These are phyloP conservation scores for Xylaria telfairii DNA, from an alignment of 495 filamentous ascomycete species.

Conservation along the genomic window DNA sequence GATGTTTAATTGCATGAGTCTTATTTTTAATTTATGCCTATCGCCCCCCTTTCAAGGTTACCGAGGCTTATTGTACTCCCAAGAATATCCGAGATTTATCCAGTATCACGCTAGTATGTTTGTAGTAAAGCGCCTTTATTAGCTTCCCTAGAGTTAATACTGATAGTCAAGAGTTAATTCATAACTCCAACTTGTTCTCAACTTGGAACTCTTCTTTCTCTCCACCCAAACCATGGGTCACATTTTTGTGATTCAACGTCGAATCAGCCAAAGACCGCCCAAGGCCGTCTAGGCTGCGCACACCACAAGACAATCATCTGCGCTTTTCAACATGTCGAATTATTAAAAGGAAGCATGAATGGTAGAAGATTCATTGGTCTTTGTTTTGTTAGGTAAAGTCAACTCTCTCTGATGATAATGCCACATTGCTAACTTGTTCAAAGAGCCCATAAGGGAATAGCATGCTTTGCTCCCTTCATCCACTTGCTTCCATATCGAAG, in stretches of 20 bases:
- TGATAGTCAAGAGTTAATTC: too few species aligned
- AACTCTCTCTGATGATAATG: background rate
- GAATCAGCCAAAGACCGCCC: background rate
- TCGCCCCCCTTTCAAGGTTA: background rate
- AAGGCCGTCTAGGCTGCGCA: background rate
- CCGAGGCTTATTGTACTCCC: background rate
- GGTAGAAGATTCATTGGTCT: background rate
- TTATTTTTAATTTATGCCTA: background rate
- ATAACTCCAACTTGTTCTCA: background rate
- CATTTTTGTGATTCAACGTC: background rate
- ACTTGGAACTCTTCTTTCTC: too few species aligned
- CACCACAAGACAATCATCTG: background rate
- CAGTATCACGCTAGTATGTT: background rate
- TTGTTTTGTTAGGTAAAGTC: background rate
- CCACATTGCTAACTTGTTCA: background rate
- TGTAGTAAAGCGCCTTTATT: background rate
- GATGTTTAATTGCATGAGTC: background rate
- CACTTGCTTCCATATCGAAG: background rate
- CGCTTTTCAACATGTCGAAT: background rate
- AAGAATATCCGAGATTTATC: background rate
- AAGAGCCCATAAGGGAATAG: background rate
- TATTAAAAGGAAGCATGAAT: background rate
- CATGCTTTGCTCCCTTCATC: background rate
- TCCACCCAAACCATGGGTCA: background rate
- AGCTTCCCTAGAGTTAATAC: background rate